Percentiles rank a stretch among this genome's conserved stretches.
phyloP scores from a whole-genome alignment of 192 early-diverging fungal species.

The Gaertneriomyces sp. region DNA sequence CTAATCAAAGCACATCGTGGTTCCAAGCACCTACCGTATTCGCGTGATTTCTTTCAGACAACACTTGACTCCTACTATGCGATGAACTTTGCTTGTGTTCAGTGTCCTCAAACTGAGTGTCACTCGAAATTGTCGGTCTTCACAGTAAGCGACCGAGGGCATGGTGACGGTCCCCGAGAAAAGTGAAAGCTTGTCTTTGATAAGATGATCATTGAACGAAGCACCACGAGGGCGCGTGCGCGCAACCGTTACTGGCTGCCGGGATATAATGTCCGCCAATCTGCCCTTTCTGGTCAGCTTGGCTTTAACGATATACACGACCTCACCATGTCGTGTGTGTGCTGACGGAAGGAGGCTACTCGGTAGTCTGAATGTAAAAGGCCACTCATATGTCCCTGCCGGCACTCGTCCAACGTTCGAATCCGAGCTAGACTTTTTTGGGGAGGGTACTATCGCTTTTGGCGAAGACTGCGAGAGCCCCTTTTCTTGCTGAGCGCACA shows the following conservation, averaged over 20 bases:
- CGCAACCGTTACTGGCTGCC: not conserved
- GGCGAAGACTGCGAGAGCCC: not conserved
- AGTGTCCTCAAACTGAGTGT: not conserved
- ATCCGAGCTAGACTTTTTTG: not conserved
- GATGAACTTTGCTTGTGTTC: not conserved
- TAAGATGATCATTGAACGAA: not conserved
- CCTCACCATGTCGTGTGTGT: not conserved
- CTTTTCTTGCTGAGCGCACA: not conserved
- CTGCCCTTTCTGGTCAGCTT: not conserved
- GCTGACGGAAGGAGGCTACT: not conserved
- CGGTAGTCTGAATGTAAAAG: not conserved
- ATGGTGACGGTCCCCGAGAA: conserved; percentile 5
- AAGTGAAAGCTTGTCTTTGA: not conserved
- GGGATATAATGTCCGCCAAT: not conserved
- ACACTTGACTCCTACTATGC: not conserved
- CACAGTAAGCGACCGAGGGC: not conserved
- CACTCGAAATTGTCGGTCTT: not conserved
- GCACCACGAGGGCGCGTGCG: not conserved
- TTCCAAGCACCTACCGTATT: not conserved
- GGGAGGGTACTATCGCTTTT: not conserved
- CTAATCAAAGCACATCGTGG: not conserved
- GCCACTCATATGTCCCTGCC: not conserved
- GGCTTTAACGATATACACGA: not conserved
- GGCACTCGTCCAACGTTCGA: not conserved
- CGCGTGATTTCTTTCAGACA: conserved; percentile 1